Percentiles rank a stretch among this genome's conserved stretches.
Evolutionary conservation across 257 asterid genomes (phyloP).

Genomic region (Scutellaria minor): DNA sequence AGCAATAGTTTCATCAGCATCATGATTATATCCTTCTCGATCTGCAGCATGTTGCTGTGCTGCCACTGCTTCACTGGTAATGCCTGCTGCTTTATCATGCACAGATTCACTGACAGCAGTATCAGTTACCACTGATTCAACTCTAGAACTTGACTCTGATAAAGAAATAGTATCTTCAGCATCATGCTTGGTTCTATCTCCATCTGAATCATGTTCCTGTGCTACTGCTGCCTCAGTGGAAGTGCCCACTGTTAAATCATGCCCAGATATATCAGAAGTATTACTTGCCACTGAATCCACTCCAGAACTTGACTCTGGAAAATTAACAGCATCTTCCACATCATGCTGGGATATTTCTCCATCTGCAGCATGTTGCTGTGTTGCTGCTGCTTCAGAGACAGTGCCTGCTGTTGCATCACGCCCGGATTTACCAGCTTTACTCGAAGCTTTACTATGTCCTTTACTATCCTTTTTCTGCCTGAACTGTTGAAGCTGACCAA

Average conservation of each 20-base stretch:
- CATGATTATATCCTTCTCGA: conserved; percentile 46
- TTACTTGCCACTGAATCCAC: conserved; percentile 41
- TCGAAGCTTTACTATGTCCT: conserved; percentile 63
- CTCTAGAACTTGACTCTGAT: conserved; percentile 45
- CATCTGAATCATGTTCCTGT: conserved; percentile 44
- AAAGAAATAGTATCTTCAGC: conserved; percentile 41
- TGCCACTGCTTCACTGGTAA: conserved; percentile 37
- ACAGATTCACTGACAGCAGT: conserved; percentile 50
- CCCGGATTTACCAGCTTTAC: conserved; percentile 69
- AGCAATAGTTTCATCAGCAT: conserved; percentile 36
- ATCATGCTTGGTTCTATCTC: conserved; percentile 44
- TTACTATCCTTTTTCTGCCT: conserved; percentile 88
- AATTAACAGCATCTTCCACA: conserved; percentile 37
- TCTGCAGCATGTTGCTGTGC: conserved; percentile 41
- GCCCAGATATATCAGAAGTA: conserved; percentile 52
- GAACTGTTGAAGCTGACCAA: conserved; percentile 85
- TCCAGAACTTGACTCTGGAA: conserved; percentile 47
- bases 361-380: conserved; percentile 45
- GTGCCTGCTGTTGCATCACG: conserved; percentile 45
- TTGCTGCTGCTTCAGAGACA: conserved; percentile 40
- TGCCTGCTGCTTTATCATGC: conserved; percentile 41
- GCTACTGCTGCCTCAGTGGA: conserved; percentile 38
- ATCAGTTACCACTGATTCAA: conserved; percentile 40
- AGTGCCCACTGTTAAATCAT: conserved; percentile 43
- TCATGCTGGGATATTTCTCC: conserved; percentile 49